Conservation (phyloP, 345 rosid genomes). For the Schrenkiella parvula region DNA sequence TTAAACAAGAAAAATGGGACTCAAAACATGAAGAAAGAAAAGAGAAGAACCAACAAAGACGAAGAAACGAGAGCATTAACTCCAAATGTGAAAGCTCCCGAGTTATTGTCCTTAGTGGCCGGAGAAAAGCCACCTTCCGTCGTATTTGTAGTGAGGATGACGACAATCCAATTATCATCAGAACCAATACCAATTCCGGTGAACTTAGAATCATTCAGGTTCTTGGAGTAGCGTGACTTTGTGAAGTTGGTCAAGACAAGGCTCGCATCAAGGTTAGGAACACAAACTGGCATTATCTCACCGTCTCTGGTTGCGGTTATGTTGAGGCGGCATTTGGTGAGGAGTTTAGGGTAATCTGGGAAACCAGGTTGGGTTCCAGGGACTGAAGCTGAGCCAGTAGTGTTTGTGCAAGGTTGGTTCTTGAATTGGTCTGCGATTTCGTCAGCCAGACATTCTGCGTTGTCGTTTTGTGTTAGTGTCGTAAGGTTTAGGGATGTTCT, state of each 20-base stretch:
- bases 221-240: slow-evolving; percentile 47
- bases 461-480: slow-evolving; percentile 44
- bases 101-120: not conserved
- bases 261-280: slow-evolving; percentile 53
- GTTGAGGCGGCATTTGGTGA: slow-evolving; percentile 60
- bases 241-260: slow-evolving; percentile 76
- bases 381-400: slow-evolving; percentile 66
- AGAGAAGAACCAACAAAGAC: not conserved
- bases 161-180: slow-evolving; percentile 74
- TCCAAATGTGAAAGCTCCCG: not conserved
- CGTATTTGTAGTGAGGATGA: slow-evolving; percentile 60
- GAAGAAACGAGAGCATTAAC: not conserved
- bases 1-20: not conserved
- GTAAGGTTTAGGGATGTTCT: slow-evolving; percentile 62
- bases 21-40: slow-evolving; percentile 17
- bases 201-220: slow-evolving; percentile 58
- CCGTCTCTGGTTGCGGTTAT: slow-evolving; percentile 63
- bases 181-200: slow-evolving; percentile 72
- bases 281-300: slow-evolving; percentile 70
- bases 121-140: slow-evolving; percentile 55
- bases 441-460: slow-evolving; percentile 81
- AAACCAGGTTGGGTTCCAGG: slow-evolving; percentile 70
- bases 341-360: slow-evolving; percentile 44
- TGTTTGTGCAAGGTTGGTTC: slow-evolving; percentile 71
- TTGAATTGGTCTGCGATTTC: slow-evolving; percentile 70